Conservation (phyloP, 768 basidiomycete genomes). For the Hypholoma sublateritium region DNA sequence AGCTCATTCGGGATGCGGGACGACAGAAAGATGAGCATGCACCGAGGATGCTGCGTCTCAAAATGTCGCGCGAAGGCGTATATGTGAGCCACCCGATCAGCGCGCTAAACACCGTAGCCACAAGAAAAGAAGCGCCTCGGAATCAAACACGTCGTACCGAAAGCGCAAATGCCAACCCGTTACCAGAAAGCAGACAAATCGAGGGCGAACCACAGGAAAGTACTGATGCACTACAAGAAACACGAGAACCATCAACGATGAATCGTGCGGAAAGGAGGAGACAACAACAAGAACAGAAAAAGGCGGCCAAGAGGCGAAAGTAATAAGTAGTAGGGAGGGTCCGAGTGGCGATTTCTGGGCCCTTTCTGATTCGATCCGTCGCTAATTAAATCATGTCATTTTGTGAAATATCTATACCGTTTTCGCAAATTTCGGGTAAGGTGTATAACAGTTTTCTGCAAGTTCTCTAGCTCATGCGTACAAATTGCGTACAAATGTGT, state of each 20-base stretch:
- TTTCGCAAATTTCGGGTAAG: too few species aligned
- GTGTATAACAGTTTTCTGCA: too few species aligned
- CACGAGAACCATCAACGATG: not conserved
- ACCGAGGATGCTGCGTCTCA: slow-evolving; percentile 11
- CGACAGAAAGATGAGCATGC: slow-evolving; percentile 8
- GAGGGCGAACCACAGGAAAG: not conserved
- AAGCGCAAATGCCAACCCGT: not conserved
- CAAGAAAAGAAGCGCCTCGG: not conserved
- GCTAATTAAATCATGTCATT: too few species aligned
- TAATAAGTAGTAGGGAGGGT: not conserved
- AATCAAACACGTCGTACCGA: not conserved
- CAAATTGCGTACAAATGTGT: too few species aligned
- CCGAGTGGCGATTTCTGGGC: too few species aligned
- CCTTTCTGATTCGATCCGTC: too few species aligned
- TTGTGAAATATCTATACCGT: too few species aligned
- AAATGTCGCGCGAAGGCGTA: slow-evolving; percentile 15
- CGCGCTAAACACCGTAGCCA: not conserved
- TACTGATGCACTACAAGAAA: not conserved
- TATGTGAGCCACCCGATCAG: slow-evolving; percentile 12
- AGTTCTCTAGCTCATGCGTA: too few species aligned
- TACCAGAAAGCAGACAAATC: slow-evolving; percentile 5
- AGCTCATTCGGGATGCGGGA: slow-evolving; percentile 17
- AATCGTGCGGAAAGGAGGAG: slow-evolving; percentile 18
- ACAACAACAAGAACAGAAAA: slow-evolving; percentile 11
- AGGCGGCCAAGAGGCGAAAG: slow-evolving; percentile 11